Base-by-base conservation (phyloP, 1,139 yeast species). In the Diutina rugosa region DNA sequence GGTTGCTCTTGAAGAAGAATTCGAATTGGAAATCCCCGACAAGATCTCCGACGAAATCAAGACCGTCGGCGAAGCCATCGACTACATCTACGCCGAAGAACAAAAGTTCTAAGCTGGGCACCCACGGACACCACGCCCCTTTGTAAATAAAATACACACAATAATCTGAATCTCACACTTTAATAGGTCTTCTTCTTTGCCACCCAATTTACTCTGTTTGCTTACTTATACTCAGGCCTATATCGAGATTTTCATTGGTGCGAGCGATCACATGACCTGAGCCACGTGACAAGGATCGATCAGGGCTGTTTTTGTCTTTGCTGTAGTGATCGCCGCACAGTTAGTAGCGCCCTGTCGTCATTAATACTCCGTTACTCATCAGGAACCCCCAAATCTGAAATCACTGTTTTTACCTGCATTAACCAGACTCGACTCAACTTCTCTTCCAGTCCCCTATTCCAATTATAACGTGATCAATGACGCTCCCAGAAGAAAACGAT, bases 1-100 rank as follows among this genome's bases (percentile, higher is more conserved):
- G 63, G 88, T 84, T 64, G 87, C 87, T 58, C 80, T 84, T 65
- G 88, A 84, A 72, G 88, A 84, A 72, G 85, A 84, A 69, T 84
- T 84, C 63, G 88, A 83, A 68, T 74, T 83, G 67, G 87, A 83
- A 70, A 80, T 84, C 64, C 85, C 85, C 41, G 89, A 84, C 69
- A 79, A 80, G 67, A 77, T 82, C 59, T 82, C 88, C 56, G 88
- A 84, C 66, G 85, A 82, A 64, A 77, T 84, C 67, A 82, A 81
- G 74, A 81, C 85, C 59, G 85, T 84, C 60, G 85, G 84, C 61
- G 85, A 83, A 71, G 85, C 87, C 59, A 79, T 83, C 58, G 80
- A 84, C 63, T 81, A 81, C 70, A 79, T 82, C 62, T 72, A 63
- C 64, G 72, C 75, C 69, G 80, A 76, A 67, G 80, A 76, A 68